A percentile compares a stretch with the other conserved stretches of the same genome.
Conservation (phyloP, 2,329 filamentous ascomycete species). For the Mycosphaerella arachidis region DNA sequence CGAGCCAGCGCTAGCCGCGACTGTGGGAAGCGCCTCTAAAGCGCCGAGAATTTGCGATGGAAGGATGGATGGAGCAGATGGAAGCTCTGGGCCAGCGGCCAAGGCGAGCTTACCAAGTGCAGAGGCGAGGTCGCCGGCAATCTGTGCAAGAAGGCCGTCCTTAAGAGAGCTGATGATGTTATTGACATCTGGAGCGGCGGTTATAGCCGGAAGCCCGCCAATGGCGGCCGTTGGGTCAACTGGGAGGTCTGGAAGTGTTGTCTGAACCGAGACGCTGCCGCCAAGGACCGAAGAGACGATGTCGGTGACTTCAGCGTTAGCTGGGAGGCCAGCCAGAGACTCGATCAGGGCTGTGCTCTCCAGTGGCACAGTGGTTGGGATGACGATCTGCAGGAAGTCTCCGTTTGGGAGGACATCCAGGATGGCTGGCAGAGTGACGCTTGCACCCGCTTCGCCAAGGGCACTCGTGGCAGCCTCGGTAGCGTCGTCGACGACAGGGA, state of each 20-base stretch:
- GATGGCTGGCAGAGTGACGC: neutral
- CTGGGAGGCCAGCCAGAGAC: neutral
- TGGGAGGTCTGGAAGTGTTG: neutral
- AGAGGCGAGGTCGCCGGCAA: neutral
- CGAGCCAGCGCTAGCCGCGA: neutral
- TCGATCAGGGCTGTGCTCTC: constrained; percentile 1
- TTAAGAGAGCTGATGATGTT: constrained; percentile 2
- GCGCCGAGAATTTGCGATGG: neutral
- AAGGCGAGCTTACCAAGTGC: neutral
- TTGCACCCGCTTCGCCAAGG: neutral
- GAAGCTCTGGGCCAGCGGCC: neutral
- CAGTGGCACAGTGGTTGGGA: constrained; percentile 4
- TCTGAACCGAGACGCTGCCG: neutral
- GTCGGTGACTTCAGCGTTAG: neutral
- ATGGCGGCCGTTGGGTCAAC: neutral
- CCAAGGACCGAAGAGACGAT: neutral
- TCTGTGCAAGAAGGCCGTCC: neutral
- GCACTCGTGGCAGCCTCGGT: too few species aligned
- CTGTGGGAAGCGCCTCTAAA: neutral
- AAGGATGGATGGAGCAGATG: neutral
- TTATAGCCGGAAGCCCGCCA: neutral
- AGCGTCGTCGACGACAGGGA: neutral
- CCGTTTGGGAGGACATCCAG: neutral
- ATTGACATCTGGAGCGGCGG: neutral
- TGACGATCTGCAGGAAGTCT: neutral